Evolutionary conservation across 306 rosid species (phyloP), one percentile per base, ranked within the genome.

Genomic region (Castanea mollissima): DNA sequence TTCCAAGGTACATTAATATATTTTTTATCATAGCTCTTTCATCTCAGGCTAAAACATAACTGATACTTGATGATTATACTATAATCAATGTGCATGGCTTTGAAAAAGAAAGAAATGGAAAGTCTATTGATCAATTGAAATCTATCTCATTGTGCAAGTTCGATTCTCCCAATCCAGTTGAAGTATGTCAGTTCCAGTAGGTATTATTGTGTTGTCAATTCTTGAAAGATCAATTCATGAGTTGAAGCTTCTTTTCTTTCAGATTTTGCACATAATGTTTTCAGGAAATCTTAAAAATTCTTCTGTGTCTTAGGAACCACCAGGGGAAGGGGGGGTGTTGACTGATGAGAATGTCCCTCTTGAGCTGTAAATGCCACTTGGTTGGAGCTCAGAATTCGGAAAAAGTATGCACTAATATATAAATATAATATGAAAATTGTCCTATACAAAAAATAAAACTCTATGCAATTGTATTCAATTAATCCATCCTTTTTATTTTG

Each of bases 1-100:
- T 94, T 86, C 85, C 99, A 74, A 94, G 93, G 99, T 94, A 91
- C 64, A 76, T 46, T 32, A 32, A 55, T 25, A 3, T 75, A 46
- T 32, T 69, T 63, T 56, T 23, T 51, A 56, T 67, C 46, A 41
- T 65, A 19, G n/a, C 25, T 10, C 15, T 54, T 16, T 5, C 10
- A 41, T 41, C 10, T 41, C 46, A 41, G 46, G 7, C 9, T 14
- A 21, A 32, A 35, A 52, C 27, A 32, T 13, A 59, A n/a, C 60
- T 78, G 57, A 74, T 56, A 14, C 12, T 49, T 71, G 35, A 71
- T 65, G 58, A 55, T 38, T 64, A 3, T 76, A 32, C 51, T 62
- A 55, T 65, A 31, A 65, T 65, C 12, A 62, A 34, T 25, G 5
- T 16, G 71, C 71, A 64, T 64, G 19, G 49, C 21, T 27, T 59